A percentile compares a stretch with the other conserved stretches of the same genome.
phyloP scores from a whole-genome alignment of 1,284 basidiomycete species.

The Gymnopus androsaceus region DNA sequence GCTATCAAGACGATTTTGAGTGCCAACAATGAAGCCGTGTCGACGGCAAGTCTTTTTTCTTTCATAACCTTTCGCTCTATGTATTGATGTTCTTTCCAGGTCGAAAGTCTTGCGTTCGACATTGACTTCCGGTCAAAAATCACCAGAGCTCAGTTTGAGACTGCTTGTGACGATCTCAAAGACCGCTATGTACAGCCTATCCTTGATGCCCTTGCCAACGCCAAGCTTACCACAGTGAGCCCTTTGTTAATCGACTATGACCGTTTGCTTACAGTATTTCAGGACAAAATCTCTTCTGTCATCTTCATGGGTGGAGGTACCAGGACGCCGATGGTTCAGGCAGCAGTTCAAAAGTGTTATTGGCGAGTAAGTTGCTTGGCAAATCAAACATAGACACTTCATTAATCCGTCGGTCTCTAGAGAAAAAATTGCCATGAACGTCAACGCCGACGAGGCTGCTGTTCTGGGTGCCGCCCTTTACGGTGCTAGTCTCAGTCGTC shows the following conservation, averaged over 20 bases:
- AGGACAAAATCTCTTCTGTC: constrained; percentile 83
- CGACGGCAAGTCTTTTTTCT: constrained; percentile 52
- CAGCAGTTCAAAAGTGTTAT: constrained; percentile 76
- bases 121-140: constrained; percentile 87
- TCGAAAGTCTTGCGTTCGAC: constrained; percentile 90
- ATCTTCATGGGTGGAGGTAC: constrained; percentile 91
- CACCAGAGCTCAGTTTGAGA: constrained; percentile 79
- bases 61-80: constrained; percentile 13
- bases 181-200: constrained; percentile 74
- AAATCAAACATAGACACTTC: neutral
- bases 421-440: constrained; percentile 86
- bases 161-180: constrained; percentile 63
- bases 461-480: constrained; percentile 92
- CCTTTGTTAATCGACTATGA: constrained; percentile 15
- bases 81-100: constrained; percentile 38
- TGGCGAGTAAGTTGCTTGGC: constrained; percentile 58
- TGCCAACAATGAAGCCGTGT: constrained; percentile 82
- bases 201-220: constrained; percentile 69
- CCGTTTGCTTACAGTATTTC: constrained; percentile 6
- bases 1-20: constrained; percentile 93
- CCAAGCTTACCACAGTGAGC: constrained; percentile 66
- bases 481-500: constrained; percentile 85
- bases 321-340: constrained; percentile 90
- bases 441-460: constrained; percentile 96
- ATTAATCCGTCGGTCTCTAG: constrained; percentile 35